These are phyloP conservation scores for Bolboschoenoplectus hybrid DNA, from an alignment of 202 grass and related monocot species.

Conservation along the genomic window DNA sequence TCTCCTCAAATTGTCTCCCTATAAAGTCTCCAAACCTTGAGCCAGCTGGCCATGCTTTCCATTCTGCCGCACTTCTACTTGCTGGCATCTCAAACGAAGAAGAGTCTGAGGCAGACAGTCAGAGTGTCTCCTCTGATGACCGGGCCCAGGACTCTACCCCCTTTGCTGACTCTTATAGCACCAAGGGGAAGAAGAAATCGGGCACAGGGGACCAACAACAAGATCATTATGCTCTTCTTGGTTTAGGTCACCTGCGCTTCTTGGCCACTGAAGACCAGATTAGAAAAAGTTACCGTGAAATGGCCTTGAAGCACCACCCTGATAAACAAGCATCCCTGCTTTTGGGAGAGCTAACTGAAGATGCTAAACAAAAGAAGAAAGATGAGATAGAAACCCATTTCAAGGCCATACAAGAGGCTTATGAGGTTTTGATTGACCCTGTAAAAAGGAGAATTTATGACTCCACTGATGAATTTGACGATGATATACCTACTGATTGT, in stretches of 20 bases:
- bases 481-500: constrained; percentile 96
- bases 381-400: constrained; percentile 96
- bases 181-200: constrained; percentile 94
- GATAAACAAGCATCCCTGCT: constrained; percentile 84
- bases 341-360: constrained; percentile 72
- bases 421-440: constrained; percentile 88
- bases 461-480: constrained; percentile 95
- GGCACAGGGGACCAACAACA: constrained; percentile 69
- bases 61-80: constrained; percentile 69
- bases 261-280: constrained; percentile 97
- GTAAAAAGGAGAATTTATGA: constrained; percentile 91
- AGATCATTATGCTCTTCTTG: constrained; percentile 94
- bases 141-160: constrained; percentile 61
- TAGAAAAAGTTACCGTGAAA: constrained; percentile 85
- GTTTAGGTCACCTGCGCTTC: constrained; percentile 74
- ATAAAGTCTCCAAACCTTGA: constrained; percentile 82
- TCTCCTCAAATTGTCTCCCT: constrained; percentile 85
- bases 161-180: constrained; percentile 70
- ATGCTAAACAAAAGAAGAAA: constrained; percentile 80
- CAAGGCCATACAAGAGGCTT: constrained; percentile 88
- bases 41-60: constrained; percentile 91
- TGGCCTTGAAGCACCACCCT: constrained; percentile 92
- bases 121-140: constrained; percentile 82
- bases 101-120: constrained; percentile 69
- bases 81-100: constrained; percentile 65